These are phyloP conservation scores for Gossypium thurberi DNA, from an alignment of 345 rosid species.

Conservation along the genomic window DNA sequence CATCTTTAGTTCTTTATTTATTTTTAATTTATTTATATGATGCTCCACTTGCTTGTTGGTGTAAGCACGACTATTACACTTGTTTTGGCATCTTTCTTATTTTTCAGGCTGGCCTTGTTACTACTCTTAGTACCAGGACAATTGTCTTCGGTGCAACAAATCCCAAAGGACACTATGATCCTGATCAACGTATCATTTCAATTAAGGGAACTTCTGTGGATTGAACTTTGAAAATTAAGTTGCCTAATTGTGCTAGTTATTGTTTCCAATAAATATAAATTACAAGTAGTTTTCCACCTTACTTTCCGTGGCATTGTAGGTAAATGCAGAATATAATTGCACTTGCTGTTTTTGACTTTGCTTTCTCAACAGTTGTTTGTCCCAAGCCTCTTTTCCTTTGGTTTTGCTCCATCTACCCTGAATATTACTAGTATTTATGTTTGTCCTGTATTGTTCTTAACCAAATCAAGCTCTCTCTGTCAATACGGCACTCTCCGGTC, in stretches of 20 bases:
- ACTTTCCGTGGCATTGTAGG: background rate
- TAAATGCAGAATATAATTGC: slow-evolving; percentile 1
- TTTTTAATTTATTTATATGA: background rate
- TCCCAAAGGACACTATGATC: slow-evolving; percentile 98
- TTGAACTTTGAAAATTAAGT: slow-evolving; percentile 6
- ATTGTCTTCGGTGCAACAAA: slow-evolving; percentile 93
- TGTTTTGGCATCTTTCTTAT: slow-evolving; percentile 7
- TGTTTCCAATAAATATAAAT: background rate
- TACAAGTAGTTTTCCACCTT: background rate
- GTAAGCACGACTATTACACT: slow-evolving; percentile 7
- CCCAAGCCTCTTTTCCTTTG: background rate
- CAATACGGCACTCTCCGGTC: slow-evolving; percentile 93
- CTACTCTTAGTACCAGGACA: slow-evolving; percentile 84
- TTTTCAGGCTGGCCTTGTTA: slow-evolving; percentile 90
- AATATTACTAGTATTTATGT: background rate
- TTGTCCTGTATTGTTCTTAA: slow-evolving; percentile 37
- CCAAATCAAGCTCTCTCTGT: slow-evolving; percentile 72
- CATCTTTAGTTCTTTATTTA: background rate
- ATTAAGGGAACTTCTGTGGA: slow-evolving; percentile 3
- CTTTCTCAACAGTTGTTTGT: background rate
- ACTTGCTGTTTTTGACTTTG: background rate
- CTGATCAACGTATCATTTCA: slow-evolving; percentile 70
- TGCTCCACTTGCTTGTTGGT: slow-evolving; percentile 11
- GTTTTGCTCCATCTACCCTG: background rate
- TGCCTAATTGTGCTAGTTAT: background rate